Base-by-base conservation (phyloP, 495 filamentous ascomycete species). In the Astrothelium subdiscretum region DNA sequence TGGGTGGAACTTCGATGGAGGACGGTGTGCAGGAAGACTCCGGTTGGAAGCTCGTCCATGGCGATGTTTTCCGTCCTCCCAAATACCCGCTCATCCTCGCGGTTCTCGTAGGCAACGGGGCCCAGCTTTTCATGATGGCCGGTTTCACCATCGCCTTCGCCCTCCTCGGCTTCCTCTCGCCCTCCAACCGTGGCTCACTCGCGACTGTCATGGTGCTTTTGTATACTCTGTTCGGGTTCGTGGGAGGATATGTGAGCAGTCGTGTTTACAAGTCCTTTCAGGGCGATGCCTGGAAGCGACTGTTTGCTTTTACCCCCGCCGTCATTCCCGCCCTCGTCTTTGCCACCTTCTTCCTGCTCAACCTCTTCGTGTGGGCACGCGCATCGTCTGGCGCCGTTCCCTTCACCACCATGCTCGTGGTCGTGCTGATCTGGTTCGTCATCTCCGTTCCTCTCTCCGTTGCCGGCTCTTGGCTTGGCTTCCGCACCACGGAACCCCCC, bases 21-120 rank as follows among this genome's bases (percentile, higher is more conserved):
- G 94, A 97, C 69, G 92, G 91, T 15, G 88, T 97, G 1, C 91
- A 96, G 70, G 94, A 98, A 72, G 94, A 98, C 73, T 96, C 91
- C 4, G 94, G 94, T 40, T 98, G 94, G 94, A 98, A 98, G 76
- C 78, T 98, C 51, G 92, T 98, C 0, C 94, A 98, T 68, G 94
- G 94, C 51, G 94, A 98, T 74, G 92, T 98, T 43, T 98, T 98
- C 80, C 85, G 94, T 44, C 84, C 89, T 12, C 94, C 94, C 4
- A 81, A 83, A 62, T 84, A 88, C 60, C 88, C 91, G 1, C 79
- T 98, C 48, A 77, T 96, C 6, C 81, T 98, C 24, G 89, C 90
- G 70, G 78, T 98, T 15, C 81, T 98, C 68, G 81, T 97, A 57
- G 94, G 94, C 35, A 97, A 94, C 70, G 94, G 94, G 27, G 88